Conservation (phyloP, 2,329 filamentous ascomycete genomes). For the Arthroderma sp. region DNA sequence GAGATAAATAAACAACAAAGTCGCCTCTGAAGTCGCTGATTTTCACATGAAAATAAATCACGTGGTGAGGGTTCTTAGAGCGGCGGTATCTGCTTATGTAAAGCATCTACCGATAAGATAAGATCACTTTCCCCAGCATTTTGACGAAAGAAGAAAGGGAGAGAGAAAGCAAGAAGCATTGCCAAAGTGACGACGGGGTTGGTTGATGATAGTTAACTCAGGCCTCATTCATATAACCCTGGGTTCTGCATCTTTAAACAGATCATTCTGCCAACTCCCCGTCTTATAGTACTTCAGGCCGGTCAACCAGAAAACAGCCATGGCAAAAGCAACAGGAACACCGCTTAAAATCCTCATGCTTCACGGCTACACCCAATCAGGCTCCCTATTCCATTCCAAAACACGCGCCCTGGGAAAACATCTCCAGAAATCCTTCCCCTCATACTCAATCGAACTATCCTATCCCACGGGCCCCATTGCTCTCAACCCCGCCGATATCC, state of each 20-base stretch:
- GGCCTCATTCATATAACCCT: no score
- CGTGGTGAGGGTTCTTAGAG: no score
- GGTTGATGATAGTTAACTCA: no score
- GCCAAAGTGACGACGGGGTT: no score
- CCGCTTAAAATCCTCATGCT: conserved; percentile 60
- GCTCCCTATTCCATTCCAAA: conserved; percentile 71
- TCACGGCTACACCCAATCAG: conserved; percentile 84
- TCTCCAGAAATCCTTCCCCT: conserved; percentile 58
- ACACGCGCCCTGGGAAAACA: conserved; percentile 76
- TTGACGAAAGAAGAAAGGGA: no score
- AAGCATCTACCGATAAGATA: no score
- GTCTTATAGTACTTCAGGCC: neutral
- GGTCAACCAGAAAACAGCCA: conserved; percentile 1
- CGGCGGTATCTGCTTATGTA: no score
- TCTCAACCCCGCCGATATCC: conserved; percentile 53
- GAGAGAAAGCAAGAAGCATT: no score
- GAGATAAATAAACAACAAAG: no score
- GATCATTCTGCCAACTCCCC: neutral
- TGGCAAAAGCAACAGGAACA: conserved; percentile 3
- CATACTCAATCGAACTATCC: conserved; percentile 45
- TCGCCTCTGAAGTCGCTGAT: no score
- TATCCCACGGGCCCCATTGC: conserved; percentile 58
- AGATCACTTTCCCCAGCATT: no score
- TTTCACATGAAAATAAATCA: no score
- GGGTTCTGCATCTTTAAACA: neutral